Evolutionary conservation across 305 asterid species (phyloP), one percentile per base, ranked within the genome.

Genomic region (Euphrasia arctica): DNA sequence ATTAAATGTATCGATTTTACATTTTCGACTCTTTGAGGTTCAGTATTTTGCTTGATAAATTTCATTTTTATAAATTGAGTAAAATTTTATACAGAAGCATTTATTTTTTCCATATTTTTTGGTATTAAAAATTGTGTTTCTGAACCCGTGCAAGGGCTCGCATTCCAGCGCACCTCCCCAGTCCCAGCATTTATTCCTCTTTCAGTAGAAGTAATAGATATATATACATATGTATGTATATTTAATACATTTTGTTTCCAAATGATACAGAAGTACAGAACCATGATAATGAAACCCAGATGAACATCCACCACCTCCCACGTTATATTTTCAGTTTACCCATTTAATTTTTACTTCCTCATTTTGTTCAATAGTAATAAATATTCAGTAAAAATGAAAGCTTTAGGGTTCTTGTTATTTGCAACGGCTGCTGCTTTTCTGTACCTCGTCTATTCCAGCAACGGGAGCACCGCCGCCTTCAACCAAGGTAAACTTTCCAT

Each of bases 391-490:
- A 42, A 28, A 64, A 87, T 83, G 96, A 88, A 73, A 78, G 67
- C 45, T 54, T 75, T 81, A 79, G 85, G 82, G 74, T 66, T 85
- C 54, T 75, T 78, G 74, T 61, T 77, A 51, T 70, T 75, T 63
- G 75, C 74, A 61, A 29, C 75, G 10, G 73, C 55, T 43, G 63
- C 55, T 48, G 63, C 75, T 65, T 70, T 74, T 62, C 7, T 80
- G 47, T 75, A 77, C 77, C 55, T 82, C 74, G 69, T 59, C 70
- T 75, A 22, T 58, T 68, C 65, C 62, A 64, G 50, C 74, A 67
- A 74, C 52, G 85, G 74, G 62, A 62, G 39, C 64, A 60, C 72
- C 49, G 60, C 70, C 76, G 60, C 70, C 76, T 74, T 73, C 29
- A 52, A 41, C 69, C 65, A 75, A 31, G 83, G 88, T 83, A 27